These are phyloP conservation scores for Blastocystis sp. DNA, from an alignment of 352 stramenopile species.

Conservation along the genomic window DNA sequence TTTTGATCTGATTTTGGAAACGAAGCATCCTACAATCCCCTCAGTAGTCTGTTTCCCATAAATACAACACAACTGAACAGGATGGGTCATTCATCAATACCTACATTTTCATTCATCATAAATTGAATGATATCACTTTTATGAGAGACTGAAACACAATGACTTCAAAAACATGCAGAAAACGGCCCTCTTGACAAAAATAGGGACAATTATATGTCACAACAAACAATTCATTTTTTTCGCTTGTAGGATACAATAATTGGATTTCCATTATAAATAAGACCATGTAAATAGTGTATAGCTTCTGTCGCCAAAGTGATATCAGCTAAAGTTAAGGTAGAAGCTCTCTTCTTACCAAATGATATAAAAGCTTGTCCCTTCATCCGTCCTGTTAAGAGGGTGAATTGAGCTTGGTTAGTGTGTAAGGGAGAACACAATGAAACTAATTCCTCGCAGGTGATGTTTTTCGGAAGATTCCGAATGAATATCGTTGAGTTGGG, in stretches of 20 bases:
- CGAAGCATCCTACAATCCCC: background rate
- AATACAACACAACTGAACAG: background rate
- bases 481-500: background rate
- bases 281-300: conserved; percentile 3
- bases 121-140: background rate
- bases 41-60: background rate
- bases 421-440: background rate
- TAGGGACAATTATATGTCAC: background rate
- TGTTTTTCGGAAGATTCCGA: conserved; percentile 1
- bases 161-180: background rate
- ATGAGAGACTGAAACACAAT: conserved; percentile 7
- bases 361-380: conserved; percentile 54
- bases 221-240: background rate
- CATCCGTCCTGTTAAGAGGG: conserved; percentile 50
- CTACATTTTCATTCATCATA: conserved; percentile 4
- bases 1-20: background rate
- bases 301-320: background rate
- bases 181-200: background rate
- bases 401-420: background rate
- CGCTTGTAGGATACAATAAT: conserved; percentile 39
- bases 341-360: background rate
- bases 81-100: background rate
- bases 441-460: conserved; percentile 34
- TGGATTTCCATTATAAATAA: conserved; percentile 30
- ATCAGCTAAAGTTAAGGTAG: background rate